phyloP scores from a whole-genome alignment of 2,329 filamentous ascomycete genomes.

The Aspergillus felis region DNA sequence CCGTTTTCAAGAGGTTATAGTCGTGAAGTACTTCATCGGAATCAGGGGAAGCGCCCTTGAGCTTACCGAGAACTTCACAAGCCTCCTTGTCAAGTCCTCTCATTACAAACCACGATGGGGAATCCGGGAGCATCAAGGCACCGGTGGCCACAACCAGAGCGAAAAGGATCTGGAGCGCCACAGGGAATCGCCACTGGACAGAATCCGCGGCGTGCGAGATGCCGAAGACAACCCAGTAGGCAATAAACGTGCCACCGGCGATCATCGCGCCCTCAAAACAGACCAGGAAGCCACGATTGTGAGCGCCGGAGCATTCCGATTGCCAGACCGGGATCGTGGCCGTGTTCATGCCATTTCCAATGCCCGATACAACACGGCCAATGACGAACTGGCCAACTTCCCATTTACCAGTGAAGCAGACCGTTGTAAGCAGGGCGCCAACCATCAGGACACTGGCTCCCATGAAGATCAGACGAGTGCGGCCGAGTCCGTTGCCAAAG shows the following conservation, averaged over 20 bases:
- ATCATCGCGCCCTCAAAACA: slow-evolving; percentile 33
- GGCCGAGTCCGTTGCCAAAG: slow-evolving; percentile 29
- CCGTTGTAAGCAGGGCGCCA: slow-evolving; percentile 28
- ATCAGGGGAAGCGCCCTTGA: slow-evolving; percentile 40
- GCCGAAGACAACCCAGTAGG: slow-evolving; percentile 36
- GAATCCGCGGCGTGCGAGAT: slow-evolving; percentile 28
- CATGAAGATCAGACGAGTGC: slow-evolving; percentile 46
- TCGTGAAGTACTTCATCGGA: slow-evolving; percentile 24
- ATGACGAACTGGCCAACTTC: slow-evolving; percentile 41
- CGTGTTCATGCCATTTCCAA: slow-evolving; percentile 36
- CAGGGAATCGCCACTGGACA: slow-evolving; percentile 43
- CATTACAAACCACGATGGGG: slow-evolving; percentile 52
- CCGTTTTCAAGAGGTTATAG: slow-evolving; percentile 44
- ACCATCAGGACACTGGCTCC: slow-evolving; percentile 49
- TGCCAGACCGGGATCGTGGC: slow-evolving; percentile 40
- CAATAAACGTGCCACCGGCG: slow-evolving; percentile 29
- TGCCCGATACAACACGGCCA: slow-evolving; percentile 35
- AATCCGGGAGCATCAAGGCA: slow-evolving; percentile 45
- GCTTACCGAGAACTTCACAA: slow-evolving; percentile 45
- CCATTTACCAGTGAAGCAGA: slow-evolving; percentile 20
- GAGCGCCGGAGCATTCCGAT: slow-evolving; percentile 32
- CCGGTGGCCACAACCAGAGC: slow-evolving; percentile 22
- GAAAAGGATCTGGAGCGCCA: slow-evolving; percentile 47
- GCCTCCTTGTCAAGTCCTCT: slow-evolving; percentile 48
- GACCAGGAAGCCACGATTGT: slow-evolving; percentile 33